Conservation (phyloP, 306 rosid genomes). For the Cyamopsis tetragonoloba region DNA sequence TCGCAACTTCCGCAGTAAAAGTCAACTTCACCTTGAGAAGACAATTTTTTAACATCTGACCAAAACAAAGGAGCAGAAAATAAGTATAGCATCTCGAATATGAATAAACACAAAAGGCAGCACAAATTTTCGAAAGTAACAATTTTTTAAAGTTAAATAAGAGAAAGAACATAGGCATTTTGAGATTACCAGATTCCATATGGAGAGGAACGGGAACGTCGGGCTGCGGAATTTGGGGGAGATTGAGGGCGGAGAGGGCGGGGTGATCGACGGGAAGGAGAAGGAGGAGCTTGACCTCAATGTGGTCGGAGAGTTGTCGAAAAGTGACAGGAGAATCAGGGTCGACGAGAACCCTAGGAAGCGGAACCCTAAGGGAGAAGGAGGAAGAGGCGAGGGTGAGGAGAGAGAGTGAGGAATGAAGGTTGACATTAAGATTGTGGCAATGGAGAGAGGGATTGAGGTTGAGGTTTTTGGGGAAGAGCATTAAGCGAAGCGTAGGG, state of each 20-base stretch:
- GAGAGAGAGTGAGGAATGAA: constrained; percentile 39
- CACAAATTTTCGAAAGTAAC: not conserved
- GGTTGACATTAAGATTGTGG: constrained; percentile 46
- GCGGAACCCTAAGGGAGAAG: constrained; percentile 61
- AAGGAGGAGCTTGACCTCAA: constrained; percentile 72
- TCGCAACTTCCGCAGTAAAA: constrained; percentile 71
- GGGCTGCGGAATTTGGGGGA: constrained; percentile 5
- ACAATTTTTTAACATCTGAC: constrained; percentile 52
- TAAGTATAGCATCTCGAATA: not conserved
- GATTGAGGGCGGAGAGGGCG: constrained; percentile 39
- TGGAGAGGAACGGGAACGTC: constrained; percentile 38
- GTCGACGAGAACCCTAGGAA: constrained; percentile 69
- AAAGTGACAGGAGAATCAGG: constrained; percentile 49
- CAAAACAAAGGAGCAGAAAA: constrained; percentile 14
- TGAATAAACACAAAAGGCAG: not conserved
- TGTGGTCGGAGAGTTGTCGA: constrained; percentile 58
- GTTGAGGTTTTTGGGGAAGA: constrained; percentile 37
- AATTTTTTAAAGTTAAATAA: not conserved
- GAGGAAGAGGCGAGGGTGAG: constrained; percentile 10
- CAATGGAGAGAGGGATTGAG: constrained; percentile 51
- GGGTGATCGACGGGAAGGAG: constrained; percentile 85
- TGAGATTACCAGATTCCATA: constrained; percentile 52
- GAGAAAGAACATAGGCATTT: not conserved
- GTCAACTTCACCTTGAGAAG: constrained; percentile 53
- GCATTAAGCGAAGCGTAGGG: constrained; percentile 67